These are phyloP conservation scores for Polysphondylium violaceum DNA, from an alignment of 78 protist species.

Conservation along the genomic window DNA sequence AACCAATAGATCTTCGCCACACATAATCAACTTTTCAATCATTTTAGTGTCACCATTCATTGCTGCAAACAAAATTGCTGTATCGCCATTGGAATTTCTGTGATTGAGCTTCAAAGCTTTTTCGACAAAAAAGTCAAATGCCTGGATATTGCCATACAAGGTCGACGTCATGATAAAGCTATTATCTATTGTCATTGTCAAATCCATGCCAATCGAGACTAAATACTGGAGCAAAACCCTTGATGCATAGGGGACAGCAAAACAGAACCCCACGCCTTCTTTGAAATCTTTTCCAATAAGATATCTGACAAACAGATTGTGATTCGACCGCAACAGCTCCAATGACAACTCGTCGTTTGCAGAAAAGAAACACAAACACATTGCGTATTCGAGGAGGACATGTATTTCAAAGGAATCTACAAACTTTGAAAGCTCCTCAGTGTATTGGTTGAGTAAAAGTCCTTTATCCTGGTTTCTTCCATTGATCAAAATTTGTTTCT, in stretches of 20 bases:
- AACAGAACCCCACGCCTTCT: conserved; percentile 32
- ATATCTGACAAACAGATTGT: neutral
- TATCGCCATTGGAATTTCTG: conserved; percentile 32
- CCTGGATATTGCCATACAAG: conserved; percentile 35
- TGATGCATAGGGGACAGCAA: conserved; percentile 36
- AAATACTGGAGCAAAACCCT: neutral
- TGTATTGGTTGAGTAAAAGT: neutral
- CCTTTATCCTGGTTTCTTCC: neutral
- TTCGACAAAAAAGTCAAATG: conserved; percentile 22
- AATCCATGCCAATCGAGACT: conserved; percentile 8
- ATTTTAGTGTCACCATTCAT: conserved; percentile 60
- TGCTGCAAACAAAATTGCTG: conserved; percentile 41
- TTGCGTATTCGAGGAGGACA: neutral
- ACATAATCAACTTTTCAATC: neutral
- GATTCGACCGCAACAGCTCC: neutral
- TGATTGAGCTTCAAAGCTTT: neutral
- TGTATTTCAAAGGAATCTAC: neutral
- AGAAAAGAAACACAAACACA: conserved; percentile 45
- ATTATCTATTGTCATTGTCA: neutral
- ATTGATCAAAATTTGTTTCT: neutral
- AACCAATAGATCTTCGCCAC: conserved; percentile 24
- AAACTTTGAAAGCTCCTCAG: neutral
- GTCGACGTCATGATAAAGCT: conserved; percentile 52
- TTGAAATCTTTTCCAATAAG: neutral
- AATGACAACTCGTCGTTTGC: neutral